These are phyloP conservation scores for Pulveroboletus sp. DNA, from an alignment of 1,284 basidiomycete genomes.

Conservation along the genomic window DNA sequence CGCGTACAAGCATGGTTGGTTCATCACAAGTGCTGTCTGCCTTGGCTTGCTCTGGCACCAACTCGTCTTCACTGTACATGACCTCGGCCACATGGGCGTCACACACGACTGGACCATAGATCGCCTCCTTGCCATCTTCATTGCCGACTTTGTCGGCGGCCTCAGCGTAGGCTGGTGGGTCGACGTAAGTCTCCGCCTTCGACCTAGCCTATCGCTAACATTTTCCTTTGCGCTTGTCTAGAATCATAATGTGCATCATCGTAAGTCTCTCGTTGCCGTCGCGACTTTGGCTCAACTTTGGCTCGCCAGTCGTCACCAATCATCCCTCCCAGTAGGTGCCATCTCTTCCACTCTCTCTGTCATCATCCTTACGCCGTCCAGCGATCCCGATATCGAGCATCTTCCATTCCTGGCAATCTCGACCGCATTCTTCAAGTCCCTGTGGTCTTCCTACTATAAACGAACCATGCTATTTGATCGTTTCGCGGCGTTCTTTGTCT, in stretches of 20 bases:
- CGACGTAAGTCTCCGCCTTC: constrained; percentile 62
- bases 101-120: constrained; percentile 87
- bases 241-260: constrained; percentile 98
- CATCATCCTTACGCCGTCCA: constrained; percentile 42
- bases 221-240: constrained; percentile 33
- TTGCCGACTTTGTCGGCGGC: constrained; percentile 89
- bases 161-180: constrained; percentile 98
- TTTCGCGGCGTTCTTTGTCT: constrained; percentile 67
- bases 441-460: constrained; percentile 97
- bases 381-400: constrained; percentile 95
- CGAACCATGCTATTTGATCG: constrained; percentile 82
- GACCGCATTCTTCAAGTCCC: constrained; percentile 77
- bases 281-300: constrained; percentile 17
- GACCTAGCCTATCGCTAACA: constrained; percentile 1
- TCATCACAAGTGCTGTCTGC: constrained; percentile 71
- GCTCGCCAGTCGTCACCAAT: constrained; percentile 82
- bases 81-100: constrained; percentile 93
- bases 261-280: constrained; percentile 45
- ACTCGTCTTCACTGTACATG: constrained; percentile 89
- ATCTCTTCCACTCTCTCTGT: background rate
- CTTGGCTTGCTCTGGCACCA: constrained; percentile 96
- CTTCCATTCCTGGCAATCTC: constrained; percentile 97
- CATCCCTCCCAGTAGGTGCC: constrained; percentile 87
- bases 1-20: constrained; percentile 67
- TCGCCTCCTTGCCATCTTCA: constrained; percentile 77